A percentile compares a stretch with the other conserved stretches of the same genome.
Evolutionary conservation across 2,329 filamentous ascomycete genomes (phyloP).

Genomic region (Graphium sp.): DNA sequence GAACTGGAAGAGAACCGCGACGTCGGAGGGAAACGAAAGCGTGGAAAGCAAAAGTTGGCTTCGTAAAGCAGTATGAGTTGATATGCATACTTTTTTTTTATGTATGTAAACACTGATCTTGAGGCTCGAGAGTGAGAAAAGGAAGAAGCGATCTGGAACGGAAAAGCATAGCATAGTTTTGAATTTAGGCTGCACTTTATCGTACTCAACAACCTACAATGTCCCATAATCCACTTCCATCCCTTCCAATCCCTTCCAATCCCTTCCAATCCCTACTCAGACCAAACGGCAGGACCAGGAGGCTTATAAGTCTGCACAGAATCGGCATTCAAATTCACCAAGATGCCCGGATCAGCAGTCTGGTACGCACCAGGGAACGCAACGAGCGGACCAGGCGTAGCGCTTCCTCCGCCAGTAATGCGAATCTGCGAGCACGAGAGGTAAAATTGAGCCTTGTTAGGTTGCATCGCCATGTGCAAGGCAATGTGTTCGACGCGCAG

Average conservation of each 20-base stretch:
- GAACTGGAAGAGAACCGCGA: slow-evolving; percentile 88
- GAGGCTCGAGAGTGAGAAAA: too few species aligned
- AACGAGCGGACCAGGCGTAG: slow-evolving; percentile 22
- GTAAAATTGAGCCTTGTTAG: slow-evolving; percentile 20
- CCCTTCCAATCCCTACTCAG: not conserved
- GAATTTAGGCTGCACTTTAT: too few species aligned
- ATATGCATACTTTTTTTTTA: too few species aligned
- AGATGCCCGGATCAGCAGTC: slow-evolving; percentile 27
- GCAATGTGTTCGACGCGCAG: slow-evolving; percentile 17
- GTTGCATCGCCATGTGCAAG: slow-evolving; percentile 19
- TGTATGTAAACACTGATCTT: too few species aligned
- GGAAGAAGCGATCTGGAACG: too few species aligned
- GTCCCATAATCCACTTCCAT: too few species aligned
- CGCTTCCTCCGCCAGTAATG: slow-evolving; percentile 15
- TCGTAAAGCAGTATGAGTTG: slow-evolving; percentile 16
- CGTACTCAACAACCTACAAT: too few species aligned
- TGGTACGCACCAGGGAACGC: slow-evolving; percentile 36
- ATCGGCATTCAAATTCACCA: slow-evolving; percentile 11
- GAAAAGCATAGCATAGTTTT: too few species aligned
- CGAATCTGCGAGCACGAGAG: slow-evolving; percentile 13
- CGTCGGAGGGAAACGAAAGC: slow-evolving; percentile 69
- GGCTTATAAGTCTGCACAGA: slow-evolving; percentile 2
- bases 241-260: not conserved
- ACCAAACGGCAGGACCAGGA: slow-evolving; percentile 3
- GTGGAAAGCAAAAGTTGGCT: slow-evolving; percentile 43